Conservation (phyloP, 495 filamentous ascomycete genomes). For the Xylaria cubensis region DNA sequence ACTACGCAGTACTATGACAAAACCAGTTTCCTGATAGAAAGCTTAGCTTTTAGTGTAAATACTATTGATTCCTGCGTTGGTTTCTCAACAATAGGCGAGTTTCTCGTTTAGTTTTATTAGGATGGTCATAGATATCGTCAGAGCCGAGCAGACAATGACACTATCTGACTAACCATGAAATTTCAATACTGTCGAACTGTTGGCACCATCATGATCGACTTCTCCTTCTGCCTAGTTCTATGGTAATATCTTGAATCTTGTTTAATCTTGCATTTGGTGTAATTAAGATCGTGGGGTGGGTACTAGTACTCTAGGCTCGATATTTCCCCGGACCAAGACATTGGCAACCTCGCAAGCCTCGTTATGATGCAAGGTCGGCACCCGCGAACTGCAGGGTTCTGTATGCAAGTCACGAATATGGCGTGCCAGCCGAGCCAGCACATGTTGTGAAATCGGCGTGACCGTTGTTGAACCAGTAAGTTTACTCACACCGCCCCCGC, state of each 20-base stretch:
- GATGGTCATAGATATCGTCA: constrained; percentile 12
- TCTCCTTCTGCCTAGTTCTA: neutral
- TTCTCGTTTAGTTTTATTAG: constrained; percentile 16
- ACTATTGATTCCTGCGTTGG: neutral
- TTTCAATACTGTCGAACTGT: neutral
- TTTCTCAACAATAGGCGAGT: neutral
- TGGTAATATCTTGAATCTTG: neutral
- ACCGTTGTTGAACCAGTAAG: neutral
- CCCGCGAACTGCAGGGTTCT: neutral
- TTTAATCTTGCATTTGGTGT: neutral
- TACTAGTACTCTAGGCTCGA: neutral
- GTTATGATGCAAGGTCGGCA: constrained; percentile 8
- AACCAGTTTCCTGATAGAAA: constrained; percentile 1
- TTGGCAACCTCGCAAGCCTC: neutral
- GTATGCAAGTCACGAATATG: neutral
- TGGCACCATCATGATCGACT: neutral
- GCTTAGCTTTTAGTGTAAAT: neutral
- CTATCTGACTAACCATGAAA: neutral
- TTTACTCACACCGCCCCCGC: neutral
- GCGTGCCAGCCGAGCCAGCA: constrained; percentile 3
- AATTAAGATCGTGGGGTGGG: neutral
- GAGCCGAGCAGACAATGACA: neutral
- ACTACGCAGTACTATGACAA: neutral
- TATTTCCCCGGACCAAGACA: neutral
- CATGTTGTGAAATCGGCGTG: neutral